These are phyloP conservation scores for Clohesyomyces aquaticus DNA, from an alignment of 495 filamentous ascomycete species.

Conservation along the genomic window DNA sequence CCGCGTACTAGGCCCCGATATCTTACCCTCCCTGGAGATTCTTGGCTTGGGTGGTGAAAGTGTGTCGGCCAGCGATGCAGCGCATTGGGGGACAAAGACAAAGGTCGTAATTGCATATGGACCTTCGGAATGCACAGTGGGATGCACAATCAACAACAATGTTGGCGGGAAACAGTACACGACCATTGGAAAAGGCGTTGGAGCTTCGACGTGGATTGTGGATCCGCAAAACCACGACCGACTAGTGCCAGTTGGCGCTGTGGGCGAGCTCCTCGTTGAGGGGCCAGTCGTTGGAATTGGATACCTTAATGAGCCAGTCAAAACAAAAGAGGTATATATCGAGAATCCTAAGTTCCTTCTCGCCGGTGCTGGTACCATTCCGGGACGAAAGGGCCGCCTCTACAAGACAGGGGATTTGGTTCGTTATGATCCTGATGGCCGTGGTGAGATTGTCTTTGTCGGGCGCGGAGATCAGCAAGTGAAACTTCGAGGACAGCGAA, in stretches of 20 bases:
- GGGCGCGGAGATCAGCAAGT: slow-evolving; percentile 67
- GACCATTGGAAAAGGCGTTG: slow-evolving; percentile 53
- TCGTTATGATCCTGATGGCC: slow-evolving; percentile 61
- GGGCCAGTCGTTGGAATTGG: slow-evolving; percentile 27
- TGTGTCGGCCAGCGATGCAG: slow-evolving; percentile 20
- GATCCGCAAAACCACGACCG: slow-evolving; percentile 56
- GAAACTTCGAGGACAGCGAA: slow-evolving; percentile 67
- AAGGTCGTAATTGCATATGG: slow-evolving; percentile 32
- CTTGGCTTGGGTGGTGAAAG: slow-evolving; percentile 27
- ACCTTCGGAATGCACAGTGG: slow-evolving; percentile 40
- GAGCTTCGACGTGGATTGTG: slow-evolving; percentile 59
- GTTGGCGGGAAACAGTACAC: slow-evolving; percentile 39
- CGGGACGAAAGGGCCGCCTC: slow-evolving; percentile 56
- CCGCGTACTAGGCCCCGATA: slow-evolving; percentile 17
- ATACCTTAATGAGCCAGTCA: slow-evolving; percentile 28
- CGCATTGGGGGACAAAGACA: slow-evolving; percentile 20
- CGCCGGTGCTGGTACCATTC: slow-evolving; percentile 30
- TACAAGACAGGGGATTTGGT: slow-evolving; percentile 74
- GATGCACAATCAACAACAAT: slow-evolving; percentile 46
- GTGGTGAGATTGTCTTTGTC: slow-evolving; percentile 58
- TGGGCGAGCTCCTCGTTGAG: slow-evolving; percentile 37
- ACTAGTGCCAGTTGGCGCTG: slow-evolving; percentile 36
- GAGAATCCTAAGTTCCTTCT: slow-evolving; percentile 51
- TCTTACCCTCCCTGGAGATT: slow-evolving; percentile 12
- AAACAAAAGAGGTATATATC: slow-evolving; percentile 55